Conservation (phyloP, 371 early-diverging fungal genomes). For the Nematocida sp. region DNA sequence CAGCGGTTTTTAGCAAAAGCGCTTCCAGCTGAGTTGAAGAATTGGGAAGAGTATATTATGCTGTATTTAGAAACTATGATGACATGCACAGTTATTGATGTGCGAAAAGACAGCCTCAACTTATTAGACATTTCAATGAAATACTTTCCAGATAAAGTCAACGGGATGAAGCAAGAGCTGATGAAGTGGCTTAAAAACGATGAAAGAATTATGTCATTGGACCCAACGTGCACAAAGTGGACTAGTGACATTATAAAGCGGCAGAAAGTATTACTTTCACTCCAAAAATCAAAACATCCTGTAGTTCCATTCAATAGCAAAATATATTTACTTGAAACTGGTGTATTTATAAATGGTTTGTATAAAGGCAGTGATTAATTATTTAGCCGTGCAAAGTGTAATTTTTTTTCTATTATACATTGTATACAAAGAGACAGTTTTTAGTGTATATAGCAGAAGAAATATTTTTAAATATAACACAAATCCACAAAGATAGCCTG, state of each 20-base stretch:
- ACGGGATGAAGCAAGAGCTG: conserved; percentile 16
- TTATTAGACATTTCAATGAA: conserved; percentile 37
- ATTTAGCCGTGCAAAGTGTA: too few relatives aligned
- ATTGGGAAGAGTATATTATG: conserved; percentile 54
- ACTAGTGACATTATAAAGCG: conserved; percentile 21
- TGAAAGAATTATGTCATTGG: conserved; percentile 30
- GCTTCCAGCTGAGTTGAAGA: conserved; percentile 44
- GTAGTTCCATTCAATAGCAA: background rate
- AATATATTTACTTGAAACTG: conserved; percentile 4
- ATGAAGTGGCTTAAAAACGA: conserved; percentile 42
- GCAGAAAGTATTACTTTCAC: background rate
- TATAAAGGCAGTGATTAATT: conserved; percentile 1
- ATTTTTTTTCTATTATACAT: too few relatives aligned
- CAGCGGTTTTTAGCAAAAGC: conserved; percentile 16
- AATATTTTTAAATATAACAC: too few relatives aligned
- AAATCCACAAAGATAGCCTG: too few relatives aligned
- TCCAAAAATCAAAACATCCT: conserved; percentile 15
- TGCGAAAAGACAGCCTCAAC: conserved; percentile 37
- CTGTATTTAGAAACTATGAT: conserved; percentile 34
- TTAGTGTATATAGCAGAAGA: too few relatives aligned
- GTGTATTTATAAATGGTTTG: conserved; percentile 3
- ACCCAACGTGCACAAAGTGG: conserved; percentile 34
- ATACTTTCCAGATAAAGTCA: conserved; percentile 39
- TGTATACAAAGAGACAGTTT: too few relatives aligned
- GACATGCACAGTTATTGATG: conserved; percentile 25